Evolutionary conservation across 106 monocot species (phyloP).

Genomic region (Phalaenopsis aphrodite): DNA sequence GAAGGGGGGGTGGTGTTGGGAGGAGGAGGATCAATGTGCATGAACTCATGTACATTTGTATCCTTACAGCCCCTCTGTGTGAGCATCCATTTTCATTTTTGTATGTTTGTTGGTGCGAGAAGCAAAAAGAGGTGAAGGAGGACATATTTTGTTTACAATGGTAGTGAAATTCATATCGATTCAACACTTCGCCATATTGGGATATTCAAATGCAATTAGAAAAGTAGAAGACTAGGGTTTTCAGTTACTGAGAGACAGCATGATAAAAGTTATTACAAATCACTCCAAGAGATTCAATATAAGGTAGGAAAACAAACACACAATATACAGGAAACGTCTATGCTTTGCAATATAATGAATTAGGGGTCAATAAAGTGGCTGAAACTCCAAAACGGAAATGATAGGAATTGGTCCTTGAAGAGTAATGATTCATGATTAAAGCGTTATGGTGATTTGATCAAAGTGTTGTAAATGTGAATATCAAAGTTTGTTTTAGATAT

Average conservation of each 20-base stretch:
- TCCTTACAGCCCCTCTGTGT: too few relatives aligned
- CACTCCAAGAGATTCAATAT: neutral
- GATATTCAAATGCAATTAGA: neutral
- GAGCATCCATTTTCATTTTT: too few relatives aligned
- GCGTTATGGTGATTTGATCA: constrained; percentile 9
- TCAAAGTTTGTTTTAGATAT: too few relatives aligned
- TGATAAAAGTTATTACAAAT: neutral
- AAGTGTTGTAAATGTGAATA: too few relatives aligned
- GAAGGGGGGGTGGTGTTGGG: too few relatives aligned
- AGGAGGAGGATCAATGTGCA: too few relatives aligned
- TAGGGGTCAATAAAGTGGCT: neutral
- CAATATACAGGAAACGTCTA: too few relatives aligned
- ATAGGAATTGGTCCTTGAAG: neutral
- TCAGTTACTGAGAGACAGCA: neutral
- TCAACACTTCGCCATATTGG: neutral
- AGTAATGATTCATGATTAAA: constrained; percentile 18
- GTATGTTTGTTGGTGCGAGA: too few relatives aligned
- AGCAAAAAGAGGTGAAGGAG: too few relatives aligned
- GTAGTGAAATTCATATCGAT: neutral
- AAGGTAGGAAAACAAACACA: neutral
- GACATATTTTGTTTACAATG: too few relatives aligned
- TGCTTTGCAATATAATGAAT: neutral
- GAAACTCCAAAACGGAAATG: neutral
- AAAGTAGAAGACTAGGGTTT: neutral
- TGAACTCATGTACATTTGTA: too few relatives aligned